Base-by-base conservation (phyloP, 768 basidiomycete species). In the Cubamyces lactineus region DNA sequence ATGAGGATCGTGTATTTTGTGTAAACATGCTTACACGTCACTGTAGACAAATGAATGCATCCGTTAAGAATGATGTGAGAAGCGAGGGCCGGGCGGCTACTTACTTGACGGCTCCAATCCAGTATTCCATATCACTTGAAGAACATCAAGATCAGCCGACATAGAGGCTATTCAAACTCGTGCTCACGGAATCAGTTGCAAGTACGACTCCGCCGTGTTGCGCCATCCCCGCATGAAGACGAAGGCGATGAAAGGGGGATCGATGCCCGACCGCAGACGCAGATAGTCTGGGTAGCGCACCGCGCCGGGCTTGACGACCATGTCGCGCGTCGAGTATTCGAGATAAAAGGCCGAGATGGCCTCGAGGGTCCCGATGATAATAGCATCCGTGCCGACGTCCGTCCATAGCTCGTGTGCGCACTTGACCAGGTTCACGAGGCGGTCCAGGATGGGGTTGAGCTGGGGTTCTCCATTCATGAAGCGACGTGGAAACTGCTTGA, bases 181-280 rank as follows among this genome's bases (percentile, higher is more conserved):
- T 15, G 61, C 69, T 65, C 41, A 70, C 71, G 78, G 79, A 38
- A 81, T 62, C 17, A 73, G 72, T 57, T 79, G 79, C 21, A 75
- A 68, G 48, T 78, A 80, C 3, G 69, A 60, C 23, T 63, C 24
- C 8, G 68, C 61, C 3, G 59, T 49, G 8, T 73, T 71, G 57
- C 62, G 53, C 66, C 79, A 82, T 9, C 38, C 42, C 26, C 57
- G 46, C 57, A 55, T 52, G 53, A 63, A 63, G n/a, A 75, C 68
- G 67, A 77, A 75, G 45, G 76, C 67, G 3, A 67, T 66, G 47
- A 74, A 82, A 0, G 76, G 72, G 50, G 78, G 78, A 0, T 71
- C 64, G 15, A 73, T 67, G 0, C 78, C 79, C 19, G 78, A 76
- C 30, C 63, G 50, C 57, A 70, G 8, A 15, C 66, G 63, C 7